phyloP scores from a whole-genome alignment of 2,329 filamentous ascomycete species.

The Neoascochyta sp. region DNA sequence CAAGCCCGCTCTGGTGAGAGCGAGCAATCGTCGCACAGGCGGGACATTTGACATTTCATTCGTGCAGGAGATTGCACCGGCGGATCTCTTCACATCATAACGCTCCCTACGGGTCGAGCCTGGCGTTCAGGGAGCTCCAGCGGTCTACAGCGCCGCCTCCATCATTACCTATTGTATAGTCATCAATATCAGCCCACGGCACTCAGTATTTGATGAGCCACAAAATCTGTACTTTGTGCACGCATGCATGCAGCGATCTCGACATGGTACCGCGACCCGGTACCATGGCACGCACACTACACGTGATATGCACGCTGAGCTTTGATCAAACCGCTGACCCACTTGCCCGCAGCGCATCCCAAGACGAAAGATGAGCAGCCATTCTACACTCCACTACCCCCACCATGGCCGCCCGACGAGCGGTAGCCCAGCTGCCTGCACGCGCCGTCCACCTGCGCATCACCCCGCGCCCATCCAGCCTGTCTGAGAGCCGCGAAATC shows the following conservation, averaged over 20 bases:
- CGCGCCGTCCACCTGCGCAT: conserved; percentile 48
- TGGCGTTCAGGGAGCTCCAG: conserved; percentile 15
- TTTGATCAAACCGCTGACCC: conserved; percentile 19
- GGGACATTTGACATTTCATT: too few relatives aligned
- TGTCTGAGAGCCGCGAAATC: conserved; percentile 50
- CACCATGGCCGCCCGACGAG: conserved; percentile 29
- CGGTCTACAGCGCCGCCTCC: conserved; percentile 13
- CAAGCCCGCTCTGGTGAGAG: too few relatives aligned
- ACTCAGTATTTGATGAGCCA: too few relatives aligned
- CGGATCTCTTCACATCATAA: background rate
- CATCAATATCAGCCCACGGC: too few relatives aligned
- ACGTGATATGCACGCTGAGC: conserved; percentile 19
- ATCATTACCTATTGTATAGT: conserved; percentile 13
- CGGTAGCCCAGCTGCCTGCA: conserved; percentile 27
- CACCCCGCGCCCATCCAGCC: conserved; percentile 45
- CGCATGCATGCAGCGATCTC: too few relatives aligned
- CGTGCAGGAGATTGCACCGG: background rate
- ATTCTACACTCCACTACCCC: conserved; percentile 1
- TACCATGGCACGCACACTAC: conserved; percentile 9
- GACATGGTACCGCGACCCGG: conserved; percentile 13
- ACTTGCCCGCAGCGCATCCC: conserved; percentile 11
- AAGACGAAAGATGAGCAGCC: too few relatives aligned
- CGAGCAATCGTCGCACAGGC: too few relatives aligned
- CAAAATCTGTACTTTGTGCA: too few relatives aligned
- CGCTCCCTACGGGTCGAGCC: conserved; percentile 38